These are phyloP conservation scores for Hevea brasiliensis DNA, from an alignment of 345 rosid species.

Conservation along the genomic window DNA sequence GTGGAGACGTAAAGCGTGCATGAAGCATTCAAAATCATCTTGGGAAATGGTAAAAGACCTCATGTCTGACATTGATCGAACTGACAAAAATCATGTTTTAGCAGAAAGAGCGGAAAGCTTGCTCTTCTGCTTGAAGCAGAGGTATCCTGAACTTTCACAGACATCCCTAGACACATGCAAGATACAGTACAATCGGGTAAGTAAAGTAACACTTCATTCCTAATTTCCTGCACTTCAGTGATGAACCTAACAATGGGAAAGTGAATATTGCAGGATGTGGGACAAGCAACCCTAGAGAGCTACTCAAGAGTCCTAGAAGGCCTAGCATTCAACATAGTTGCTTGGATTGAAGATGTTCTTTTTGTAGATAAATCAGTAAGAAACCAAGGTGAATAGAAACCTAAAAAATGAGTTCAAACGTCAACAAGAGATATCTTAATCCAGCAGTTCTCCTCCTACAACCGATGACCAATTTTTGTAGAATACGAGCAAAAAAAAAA, in stretches of 20 bases:
- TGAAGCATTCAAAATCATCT: constrained; percentile 68
- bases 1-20: constrained; percentile 87
- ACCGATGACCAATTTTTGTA: constrained; percentile 7
- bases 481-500: neutral
- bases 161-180: constrained; percentile 91
- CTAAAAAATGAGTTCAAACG: neutral
- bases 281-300: constrained; percentile 85
- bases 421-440: constrained; percentile 15
- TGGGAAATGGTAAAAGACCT: constrained; percentile 86
- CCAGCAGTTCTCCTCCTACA: constrained; percentile 5
- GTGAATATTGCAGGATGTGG: constrained; percentile 64
- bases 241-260: neutral
- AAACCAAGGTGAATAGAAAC: constrained; percentile 39
- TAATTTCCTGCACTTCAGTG: neutral
- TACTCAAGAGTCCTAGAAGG: constrained; percentile 92
- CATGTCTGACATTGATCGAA: constrained; percentile 57
- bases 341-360: constrained; percentile 91
- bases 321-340: constrained; percentile 78
- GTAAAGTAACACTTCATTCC: constrained; percentile 8
- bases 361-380: constrained; percentile 52
- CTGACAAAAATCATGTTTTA: constrained; percentile 70
- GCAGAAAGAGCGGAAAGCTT: constrained; percentile 85
- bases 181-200: constrained; percentile 77
- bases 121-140: constrained; percentile 77
- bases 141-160: constrained; percentile 86